These are phyloP conservation scores for Ustilago xerochloae DNA, from an alignment of 1,284 basidiomycete species.

Conservation along the genomic window DNA sequence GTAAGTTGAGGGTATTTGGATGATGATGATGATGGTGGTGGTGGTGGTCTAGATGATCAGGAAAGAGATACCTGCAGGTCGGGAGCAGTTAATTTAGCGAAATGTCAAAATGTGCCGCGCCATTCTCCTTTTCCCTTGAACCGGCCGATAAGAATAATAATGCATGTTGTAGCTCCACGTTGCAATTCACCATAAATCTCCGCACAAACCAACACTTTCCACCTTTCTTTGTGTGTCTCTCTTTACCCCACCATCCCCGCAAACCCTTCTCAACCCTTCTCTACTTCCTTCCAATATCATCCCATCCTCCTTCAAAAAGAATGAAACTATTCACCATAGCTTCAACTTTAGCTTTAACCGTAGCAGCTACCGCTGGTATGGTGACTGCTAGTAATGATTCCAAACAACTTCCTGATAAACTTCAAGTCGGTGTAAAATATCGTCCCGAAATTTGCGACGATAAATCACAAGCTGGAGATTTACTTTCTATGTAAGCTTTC, in stretches of 20 bases:
- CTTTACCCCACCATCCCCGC: slow-evolving; percentile 13
- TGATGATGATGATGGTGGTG: neutral
- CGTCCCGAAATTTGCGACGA: slow-evolving; percentile 72
- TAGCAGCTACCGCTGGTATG: slow-evolving; percentile 47
- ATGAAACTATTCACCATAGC: slow-evolving; percentile 21
- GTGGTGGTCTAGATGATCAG: too few species aligned
- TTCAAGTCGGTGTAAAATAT: slow-evolving; percentile 69
- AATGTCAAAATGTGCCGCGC: neutral
- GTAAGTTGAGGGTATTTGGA: neutral
- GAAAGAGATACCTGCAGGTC: too few species aligned
- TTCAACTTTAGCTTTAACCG: slow-evolving; percentile 17
- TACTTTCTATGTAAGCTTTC: slow-evolving; percentile 77
- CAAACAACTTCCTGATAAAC: slow-evolving; percentile 40
- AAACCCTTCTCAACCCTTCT: too few species aligned
- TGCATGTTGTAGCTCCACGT: slow-evolving; percentile 22
- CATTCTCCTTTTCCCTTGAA: too few species aligned
- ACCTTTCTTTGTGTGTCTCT: neutral
- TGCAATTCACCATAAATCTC: too few species aligned
- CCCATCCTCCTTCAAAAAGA: neutral
- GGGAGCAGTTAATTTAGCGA: too few species aligned
- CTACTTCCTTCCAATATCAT: neutral
- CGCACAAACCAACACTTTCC: neutral
- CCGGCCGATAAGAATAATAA: slow-evolving; percentile 46
- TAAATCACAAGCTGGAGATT: slow-evolving; percentile 76
- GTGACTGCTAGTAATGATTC: too few species aligned